Evolutionary conservation across 2,329 filamentous ascomycete species (phyloP).

Genomic region (Diaporthe aspalathi): DNA sequence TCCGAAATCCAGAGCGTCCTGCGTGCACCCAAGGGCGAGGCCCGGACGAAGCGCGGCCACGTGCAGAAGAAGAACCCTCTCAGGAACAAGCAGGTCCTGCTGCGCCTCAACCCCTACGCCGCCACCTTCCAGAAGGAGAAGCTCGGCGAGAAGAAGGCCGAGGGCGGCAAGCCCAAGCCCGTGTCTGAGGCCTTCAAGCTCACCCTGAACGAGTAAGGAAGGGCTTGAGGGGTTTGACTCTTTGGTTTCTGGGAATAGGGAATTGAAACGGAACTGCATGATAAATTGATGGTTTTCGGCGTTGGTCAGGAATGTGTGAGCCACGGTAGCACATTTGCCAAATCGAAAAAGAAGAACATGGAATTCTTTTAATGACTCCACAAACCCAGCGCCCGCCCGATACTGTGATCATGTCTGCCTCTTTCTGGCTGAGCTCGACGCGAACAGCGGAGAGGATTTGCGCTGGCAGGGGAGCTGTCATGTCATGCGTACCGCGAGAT

Average conservation of each 20-base stretch:
- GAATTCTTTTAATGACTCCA: constrained; percentile 38
- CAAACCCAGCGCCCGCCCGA: neutral
- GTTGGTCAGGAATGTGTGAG: constrained; percentile 41
- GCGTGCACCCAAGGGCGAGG: constrained; percentile 88
- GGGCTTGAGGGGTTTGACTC: constrained; percentile 28
- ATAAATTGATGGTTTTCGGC: constrained; percentile 39
- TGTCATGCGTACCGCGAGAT: neutral
- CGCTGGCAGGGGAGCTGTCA: neutral
- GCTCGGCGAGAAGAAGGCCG: constrained; percentile 74
- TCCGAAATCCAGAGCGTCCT: constrained; percentile 98
- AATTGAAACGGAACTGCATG: constrained; percentile 39
- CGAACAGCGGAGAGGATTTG: neutral
- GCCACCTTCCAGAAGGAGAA: constrained; percentile 88
- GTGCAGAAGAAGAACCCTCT: constrained; percentile 99
- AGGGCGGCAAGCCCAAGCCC: constrained; percentile 43
- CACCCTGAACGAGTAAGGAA: constrained; percentile 43
- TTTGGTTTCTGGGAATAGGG: constrained; percentile 35
- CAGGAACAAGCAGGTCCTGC: constrained; percentile 97
- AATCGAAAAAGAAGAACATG: constrained; percentile 38
- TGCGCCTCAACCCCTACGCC: constrained; percentile 98
- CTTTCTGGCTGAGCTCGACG: neutral
- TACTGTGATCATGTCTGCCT: constrained; percentile 18
- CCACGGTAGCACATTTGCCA: constrained; percentile 40
- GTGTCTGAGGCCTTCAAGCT: constrained; percentile 44
- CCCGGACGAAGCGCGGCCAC: constrained; percentile 86